phyloP scores from a whole-genome alignment of 805 yeast species.

The Candida patagonica region DNA sequence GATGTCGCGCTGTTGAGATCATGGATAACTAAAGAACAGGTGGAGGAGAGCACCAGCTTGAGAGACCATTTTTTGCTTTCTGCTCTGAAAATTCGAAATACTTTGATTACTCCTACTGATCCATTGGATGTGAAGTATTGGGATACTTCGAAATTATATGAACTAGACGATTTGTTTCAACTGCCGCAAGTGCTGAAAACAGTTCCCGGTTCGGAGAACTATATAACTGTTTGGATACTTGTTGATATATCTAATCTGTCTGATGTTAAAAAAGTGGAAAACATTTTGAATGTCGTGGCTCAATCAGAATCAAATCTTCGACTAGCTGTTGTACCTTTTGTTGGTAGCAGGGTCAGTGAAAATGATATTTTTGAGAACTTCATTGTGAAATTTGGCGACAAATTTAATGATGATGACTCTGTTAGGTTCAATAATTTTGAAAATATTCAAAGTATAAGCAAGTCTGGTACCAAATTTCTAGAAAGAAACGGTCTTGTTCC shows the following conservation, averaged over 20 bases:
- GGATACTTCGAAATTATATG: slow-evolving; percentile 9
- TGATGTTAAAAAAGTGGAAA: slow-evolving; percentile 37
- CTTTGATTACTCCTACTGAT: slow-evolving; percentile 42
- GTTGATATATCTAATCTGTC: slow-evolving; percentile 42
- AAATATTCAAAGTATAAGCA: not conserved
- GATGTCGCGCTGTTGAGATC: slow-evolving; percentile 37
- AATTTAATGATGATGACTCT: not conserved
- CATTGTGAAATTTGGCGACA: not conserved
- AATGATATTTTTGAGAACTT: not conserved
- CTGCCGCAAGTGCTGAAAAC: slow-evolving; percentile 1
- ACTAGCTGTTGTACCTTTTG: slow-evolving; percentile 8
- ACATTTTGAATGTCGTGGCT: slow-evolving; percentile 16
- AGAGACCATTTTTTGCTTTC: slow-evolving; percentile 35
- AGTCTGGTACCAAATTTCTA: not conserved
- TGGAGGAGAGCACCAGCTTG: slow-evolving; percentile 19
- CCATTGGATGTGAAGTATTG: slow-evolving; percentile 27
- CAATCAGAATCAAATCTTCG: slow-evolving; percentile 5
- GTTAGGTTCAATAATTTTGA: not conserved
- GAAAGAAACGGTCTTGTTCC: not conserved
- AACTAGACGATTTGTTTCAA: not conserved
- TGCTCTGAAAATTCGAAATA: slow-evolving; percentile 38
- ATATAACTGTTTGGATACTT: slow-evolving; percentile 39
- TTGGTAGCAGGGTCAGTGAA: not conserved
- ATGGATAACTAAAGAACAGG: slow-evolving; percentile 14
- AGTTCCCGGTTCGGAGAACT: slow-evolving; percentile 9